phyloP scores from a whole-genome alignment of 768 basidiomycete species.

The Mycena capillaripes region DNA sequence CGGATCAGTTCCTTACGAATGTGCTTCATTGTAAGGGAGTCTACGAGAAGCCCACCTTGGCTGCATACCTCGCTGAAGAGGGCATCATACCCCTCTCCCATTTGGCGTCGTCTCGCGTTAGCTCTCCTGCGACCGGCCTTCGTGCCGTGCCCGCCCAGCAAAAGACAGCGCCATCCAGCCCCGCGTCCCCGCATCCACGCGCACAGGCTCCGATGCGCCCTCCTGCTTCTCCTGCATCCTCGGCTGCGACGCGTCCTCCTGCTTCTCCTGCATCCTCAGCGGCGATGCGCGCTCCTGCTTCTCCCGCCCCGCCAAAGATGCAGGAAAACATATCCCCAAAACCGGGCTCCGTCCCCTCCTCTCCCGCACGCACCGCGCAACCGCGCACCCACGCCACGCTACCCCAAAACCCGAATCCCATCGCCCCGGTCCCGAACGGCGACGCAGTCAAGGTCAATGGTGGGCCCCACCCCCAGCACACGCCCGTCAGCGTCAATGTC shows the following conservation, averaged over 20 bases:
- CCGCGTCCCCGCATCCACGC: background rate
- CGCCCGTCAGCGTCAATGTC: background rate
- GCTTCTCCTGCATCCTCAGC: background rate
- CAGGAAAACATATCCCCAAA: constrained; percentile 29
- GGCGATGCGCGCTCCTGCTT: constrained; percentile 12
- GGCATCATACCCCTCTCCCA: background rate
- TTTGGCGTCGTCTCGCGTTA: background rate
- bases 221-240: background rate
- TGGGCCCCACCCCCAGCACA: too few relatives aligned
- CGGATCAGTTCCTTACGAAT: background rate
- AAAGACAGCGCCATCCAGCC: background rate
- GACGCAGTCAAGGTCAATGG: constrained; percentile 12
- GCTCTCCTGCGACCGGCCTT: background rate
- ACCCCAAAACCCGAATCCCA: constrained; percentile 23
- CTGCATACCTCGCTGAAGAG: background rate
- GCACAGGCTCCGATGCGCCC: constrained; percentile 11
- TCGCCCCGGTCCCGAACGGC: constrained; percentile 1
- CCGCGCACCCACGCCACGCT: background rate
- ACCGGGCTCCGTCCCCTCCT: background rate
- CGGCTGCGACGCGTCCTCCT: constrained; percentile 14
- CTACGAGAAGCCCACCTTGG: background rate
- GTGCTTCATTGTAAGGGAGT: background rate
- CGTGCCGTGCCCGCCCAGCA: background rate
- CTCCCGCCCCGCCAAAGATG: background rate
- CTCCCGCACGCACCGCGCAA: background rate